These are phyloP conservation scores for Cryomyces minteri DNA, from an alignment of 495 filamentous ascomycete species.

Conservation along the genomic window DNA sequence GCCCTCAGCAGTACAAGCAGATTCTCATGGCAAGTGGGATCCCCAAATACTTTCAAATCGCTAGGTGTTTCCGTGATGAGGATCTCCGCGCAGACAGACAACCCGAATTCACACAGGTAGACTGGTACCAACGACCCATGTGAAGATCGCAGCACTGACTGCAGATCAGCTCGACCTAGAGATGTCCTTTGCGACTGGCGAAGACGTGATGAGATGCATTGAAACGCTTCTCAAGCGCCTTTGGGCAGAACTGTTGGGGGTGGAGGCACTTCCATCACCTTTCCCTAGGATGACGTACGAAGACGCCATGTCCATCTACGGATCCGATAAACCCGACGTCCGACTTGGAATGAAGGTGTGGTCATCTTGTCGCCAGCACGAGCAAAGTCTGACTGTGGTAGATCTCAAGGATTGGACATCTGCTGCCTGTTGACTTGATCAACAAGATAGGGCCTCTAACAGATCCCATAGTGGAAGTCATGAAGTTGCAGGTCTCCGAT, in stretches of 20 bases:
- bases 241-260: conserved; percentile 24
- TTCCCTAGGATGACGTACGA: conserved; percentile 53
- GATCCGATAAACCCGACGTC: conserved; percentile 84
- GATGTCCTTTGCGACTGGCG: conserved; percentile 61
- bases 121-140: not conserved
- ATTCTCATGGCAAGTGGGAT: conserved; percentile 89
- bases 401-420: conserved; percentile 42
- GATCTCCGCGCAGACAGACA: conserved; percentile 85
- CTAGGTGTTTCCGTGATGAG: conserved; percentile 89
- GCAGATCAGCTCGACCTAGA: conserved; percentile 63
- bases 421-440: conserved; percentile 47
- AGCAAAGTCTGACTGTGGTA: conserved; percentile 20
- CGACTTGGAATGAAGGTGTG: conserved; percentile 38
- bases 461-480: conserved; percentile 50
- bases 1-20: conserved; percentile 97
- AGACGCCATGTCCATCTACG: conserved; percentile 62
- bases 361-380: not conserved
- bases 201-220: conserved; percentile 53
- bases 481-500: conserved; percentile 34
- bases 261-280: conserved; percentile 12
- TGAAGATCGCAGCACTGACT: not conserved
- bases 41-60: conserved; percentile 72
- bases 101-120: conserved; percentile 89
- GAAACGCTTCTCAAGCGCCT: conserved; percentile 44
- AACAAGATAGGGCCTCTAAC: conserved; percentile 47